Percentiles rank a stretch among this genome's conserved stretches.
Conservation (phyloP, 1,284 basidiomycete species). For the Fomitiporia mediterranea region DNA sequence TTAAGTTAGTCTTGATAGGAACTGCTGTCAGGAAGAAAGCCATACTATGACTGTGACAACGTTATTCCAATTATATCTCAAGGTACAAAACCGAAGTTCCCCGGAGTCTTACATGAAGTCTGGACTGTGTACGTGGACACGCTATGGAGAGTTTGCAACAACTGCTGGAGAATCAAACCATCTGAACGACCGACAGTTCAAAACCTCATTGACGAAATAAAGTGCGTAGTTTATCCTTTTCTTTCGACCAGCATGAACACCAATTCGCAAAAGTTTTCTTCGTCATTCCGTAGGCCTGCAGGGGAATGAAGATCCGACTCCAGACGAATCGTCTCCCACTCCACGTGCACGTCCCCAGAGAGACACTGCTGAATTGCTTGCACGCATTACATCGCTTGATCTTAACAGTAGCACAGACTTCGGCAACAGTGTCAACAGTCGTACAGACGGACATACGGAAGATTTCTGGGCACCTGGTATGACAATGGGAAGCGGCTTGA, state of each 20-base stretch:
- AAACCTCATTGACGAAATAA: not conserved
- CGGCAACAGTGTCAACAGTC: no score
- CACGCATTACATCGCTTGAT: not conserved
- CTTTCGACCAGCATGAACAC: not conserved
- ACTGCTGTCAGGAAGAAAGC: slow-evolving; percentile 6
- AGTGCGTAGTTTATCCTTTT: not conserved
- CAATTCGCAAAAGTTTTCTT: not conserved
- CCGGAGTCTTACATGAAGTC: not conserved
- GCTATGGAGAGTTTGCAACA: not conserved
- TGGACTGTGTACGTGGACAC: not conserved
- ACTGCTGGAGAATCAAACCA: slow-evolving; percentile 4
- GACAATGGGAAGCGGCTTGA: no score
- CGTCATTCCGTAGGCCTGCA: not conserved
- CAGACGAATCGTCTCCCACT: not conserved
- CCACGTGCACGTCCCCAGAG: not conserved
- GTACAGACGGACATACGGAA: not conserved
- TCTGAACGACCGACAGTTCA: slow-evolving; percentile 4
- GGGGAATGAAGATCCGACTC: not conserved
- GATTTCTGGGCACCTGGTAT: no score
- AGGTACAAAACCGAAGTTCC: slow-evolving; percentile 1
- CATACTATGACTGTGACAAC: not conserved
- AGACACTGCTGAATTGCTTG: not conserved
- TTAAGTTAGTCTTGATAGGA: no score
- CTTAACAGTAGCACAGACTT: no score
- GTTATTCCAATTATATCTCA: not conserved